Percentiles rank a stretch among this genome's conserved stretches.
Conservation (phyloP, 75 land plant genomes). For the Chamaecyparis obtusa region DNA sequence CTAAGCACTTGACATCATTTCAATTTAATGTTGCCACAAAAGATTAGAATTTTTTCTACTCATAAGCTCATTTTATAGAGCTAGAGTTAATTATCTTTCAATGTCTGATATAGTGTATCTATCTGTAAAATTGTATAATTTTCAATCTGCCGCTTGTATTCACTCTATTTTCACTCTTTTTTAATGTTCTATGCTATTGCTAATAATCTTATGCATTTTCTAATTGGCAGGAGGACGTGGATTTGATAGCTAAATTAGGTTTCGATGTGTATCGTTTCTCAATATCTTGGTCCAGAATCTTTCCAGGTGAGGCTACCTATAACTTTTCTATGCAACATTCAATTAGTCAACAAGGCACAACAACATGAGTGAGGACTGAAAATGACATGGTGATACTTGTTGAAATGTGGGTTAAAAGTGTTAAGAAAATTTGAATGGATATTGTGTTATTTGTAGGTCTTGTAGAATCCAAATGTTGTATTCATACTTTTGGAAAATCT, state of each 20-base stretch:
- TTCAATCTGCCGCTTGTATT: background rate
- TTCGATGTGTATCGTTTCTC: slow-evolving; percentile 74
- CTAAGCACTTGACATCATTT: no score
- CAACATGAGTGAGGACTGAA: background rate
- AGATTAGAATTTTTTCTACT: no score
- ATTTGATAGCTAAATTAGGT: slow-evolving; percentile 59
- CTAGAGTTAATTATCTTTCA: background rate
- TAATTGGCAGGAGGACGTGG: slow-evolving; percentile 63
- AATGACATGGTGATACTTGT: background rate
- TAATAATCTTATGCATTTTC: background rate
- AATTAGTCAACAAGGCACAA: background rate
- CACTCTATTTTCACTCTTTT: background rate
- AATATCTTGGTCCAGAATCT: slow-evolving; percentile 75
- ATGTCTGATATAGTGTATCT: background rate
- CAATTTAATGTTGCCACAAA: no score
- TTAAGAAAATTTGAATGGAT: background rate
- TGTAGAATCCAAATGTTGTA: background rate
- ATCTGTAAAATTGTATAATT: background rate
- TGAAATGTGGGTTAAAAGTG: background rate
- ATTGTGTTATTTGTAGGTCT: background rate
- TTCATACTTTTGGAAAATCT: background rate
- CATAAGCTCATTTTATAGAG: background rate
- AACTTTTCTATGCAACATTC: background rate
- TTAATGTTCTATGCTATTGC: background rate
- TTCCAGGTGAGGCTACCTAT: slow-evolving; percentile 43